Base-by-base conservation (phyloP, 306 rosid genomes). In the Albizia julibrissin region DNA sequence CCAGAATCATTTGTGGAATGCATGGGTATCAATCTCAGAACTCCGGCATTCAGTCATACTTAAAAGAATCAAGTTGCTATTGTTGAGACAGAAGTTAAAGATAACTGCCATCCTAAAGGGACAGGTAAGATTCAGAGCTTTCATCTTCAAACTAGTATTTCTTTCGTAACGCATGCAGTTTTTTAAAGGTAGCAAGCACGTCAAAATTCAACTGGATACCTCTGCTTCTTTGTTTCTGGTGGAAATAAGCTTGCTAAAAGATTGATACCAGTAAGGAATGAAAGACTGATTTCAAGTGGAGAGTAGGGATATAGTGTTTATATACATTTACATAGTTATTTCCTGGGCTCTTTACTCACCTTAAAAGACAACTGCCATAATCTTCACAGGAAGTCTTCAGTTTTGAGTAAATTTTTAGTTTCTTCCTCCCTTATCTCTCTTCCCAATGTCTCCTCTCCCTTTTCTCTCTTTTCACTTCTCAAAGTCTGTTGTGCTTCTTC, bases 1-100 rank as follows among this genome's bases (percentile, higher is more conserved):
- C 79, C 97, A 96, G 99, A 94, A 85, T 86, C 90, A 91, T 87
- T 84, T 96, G 77, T 96, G 99, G 99, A 93, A 96, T 90, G 98
- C 97, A 69, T 96, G 98, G 99, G 97, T 92, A 79, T 86, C 97
- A 81, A 96, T 91, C 75, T 96, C 99, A 72, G 99, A 96, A 83
- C 92, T 96, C 29, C 94, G 99, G 74, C 98, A 96, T 83, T 88
- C 92, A 76, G 99, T 96, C 88, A 92, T 97, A 47, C 99, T 92
- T 70, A 96, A 92, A 90, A 90, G 98, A 89, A 90, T 96, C 97
- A 96, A 96, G 89, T 89, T 96, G 82, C 85, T 96, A 69, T 86
- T 96, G 86, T 79, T 96, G 89, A 90, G 95, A 89, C 94, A 92
- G 85, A 96, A 96, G 75, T 89, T 96, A 90, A 96, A 93, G 97